Evolutionary conservation across 306 rosid genomes (phyloP).

Genomic region (Acacia crassicarpa): DNA sequence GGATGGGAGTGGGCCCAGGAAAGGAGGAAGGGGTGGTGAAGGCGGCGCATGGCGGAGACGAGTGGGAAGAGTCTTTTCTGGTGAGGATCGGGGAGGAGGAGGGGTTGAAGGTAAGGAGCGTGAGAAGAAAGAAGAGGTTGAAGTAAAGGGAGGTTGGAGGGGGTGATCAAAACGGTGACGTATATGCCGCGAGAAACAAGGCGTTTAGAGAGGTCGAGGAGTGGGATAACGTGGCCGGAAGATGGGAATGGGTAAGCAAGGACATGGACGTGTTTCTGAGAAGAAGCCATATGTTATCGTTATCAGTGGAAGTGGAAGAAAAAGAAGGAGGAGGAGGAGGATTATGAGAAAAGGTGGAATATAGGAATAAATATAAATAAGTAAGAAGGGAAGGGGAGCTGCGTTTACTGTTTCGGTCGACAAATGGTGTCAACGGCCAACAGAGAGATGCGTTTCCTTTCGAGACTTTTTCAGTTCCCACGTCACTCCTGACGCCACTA

Average conservation of each 20-base stretch:
- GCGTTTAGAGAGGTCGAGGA: conserved; percentile 32
- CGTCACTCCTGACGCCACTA: not conserved
- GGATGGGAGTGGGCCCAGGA: conserved; percentile 38
- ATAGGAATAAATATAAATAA: not conserved
- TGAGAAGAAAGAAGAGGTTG: conserved; percentile 34
- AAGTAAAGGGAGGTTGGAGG: conserved; percentile 22
- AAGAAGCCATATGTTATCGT: not conserved
- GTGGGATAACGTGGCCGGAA: conserved; percentile 53
- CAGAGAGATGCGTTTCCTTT: not conserved
- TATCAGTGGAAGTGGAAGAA: not conserved
- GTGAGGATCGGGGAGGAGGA: conserved; percentile 29
- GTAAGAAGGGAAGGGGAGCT: not conserved
- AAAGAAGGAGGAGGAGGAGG: not conserved
- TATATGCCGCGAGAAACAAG: conserved; percentile 36
- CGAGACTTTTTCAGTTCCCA: not conserved
- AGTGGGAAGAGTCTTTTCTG: not conserved
- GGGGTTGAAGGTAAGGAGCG: conserved; percentile 38
- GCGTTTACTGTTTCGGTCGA: not conserved
- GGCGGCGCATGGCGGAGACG: conserved; percentile 27
- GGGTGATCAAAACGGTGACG: conserved; percentile 48
- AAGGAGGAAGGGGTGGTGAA: conserved; percentile 40
- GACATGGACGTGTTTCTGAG: conserved; percentile 26
- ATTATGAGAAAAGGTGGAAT: not conserved
- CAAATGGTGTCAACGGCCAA: not conserved
- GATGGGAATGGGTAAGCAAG: conserved; percentile 39